Base-by-base conservation (phyloP, 768 basidiomycete species). In the Leccinum uliginosum region DNA sequence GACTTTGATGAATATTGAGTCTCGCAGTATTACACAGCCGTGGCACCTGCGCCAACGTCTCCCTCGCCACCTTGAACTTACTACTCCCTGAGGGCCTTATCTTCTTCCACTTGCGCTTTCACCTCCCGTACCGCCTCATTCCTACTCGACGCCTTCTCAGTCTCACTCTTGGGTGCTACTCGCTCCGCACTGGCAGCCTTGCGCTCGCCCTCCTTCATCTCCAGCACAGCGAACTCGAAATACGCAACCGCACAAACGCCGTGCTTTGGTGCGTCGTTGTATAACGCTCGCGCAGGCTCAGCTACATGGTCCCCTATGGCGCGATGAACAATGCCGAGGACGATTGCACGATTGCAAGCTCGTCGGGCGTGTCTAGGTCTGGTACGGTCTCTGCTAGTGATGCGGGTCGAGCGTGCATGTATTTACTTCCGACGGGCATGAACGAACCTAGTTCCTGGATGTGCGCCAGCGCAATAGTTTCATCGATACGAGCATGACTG, bases 211-310 rank as follows among this genome's bases (percentile, higher is more conserved):
- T 85, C 82, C 69, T 81, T 83, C 64, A 91, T 71, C 56, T 87
- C 84, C 19, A 86, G 64, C 32, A 89, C 86, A 0, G 87, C 84
- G 14, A 85, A 70, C 69, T 91, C 89, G 55, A 89, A 89, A 65
- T 79, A 73, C 14, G 86, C 79, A 3, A 89, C 77, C 4, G 86
- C 83, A 1, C 75, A 76, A 4, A 89, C 56, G 26, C 80, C 76
- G 10, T 75, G 71, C 7, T 66, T 69, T 53, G 77, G 66, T 0
- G 86, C 83, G 27, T 86, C 83, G 17, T 68, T 65, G 26, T 89
- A 71, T 59, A 83, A 81, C 0, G 67, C 64, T 5, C 84, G 79
- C 2, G 83, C n/a, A n/a, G n/a, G n/a, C n/a, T n/a, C 69, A 1
- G 76, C 67, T 0, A 61, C 60, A 62, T 73, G 83, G 14, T 76